Percentiles rank a stretch among this genome's conserved stretches.
phyloP scores from a whole-genome alignment of 768 basidiomycete genomes.

The Amylocystis lapponica region DNA sequence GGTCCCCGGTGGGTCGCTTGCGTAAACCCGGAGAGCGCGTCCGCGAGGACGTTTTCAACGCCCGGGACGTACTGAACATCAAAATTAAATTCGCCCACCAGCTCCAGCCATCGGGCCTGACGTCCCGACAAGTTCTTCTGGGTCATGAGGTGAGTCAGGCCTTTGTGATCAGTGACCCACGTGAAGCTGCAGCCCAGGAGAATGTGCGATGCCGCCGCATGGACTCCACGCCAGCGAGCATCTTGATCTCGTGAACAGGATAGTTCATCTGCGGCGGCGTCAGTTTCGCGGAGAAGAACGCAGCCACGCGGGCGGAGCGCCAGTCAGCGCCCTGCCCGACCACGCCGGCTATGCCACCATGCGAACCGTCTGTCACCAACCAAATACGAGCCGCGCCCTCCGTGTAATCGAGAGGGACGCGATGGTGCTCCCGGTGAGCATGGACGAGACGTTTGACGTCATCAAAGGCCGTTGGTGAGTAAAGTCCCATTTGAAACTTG shows the following conservation, averaged over 20 bases:
- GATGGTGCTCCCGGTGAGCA: slow-evolving; percentile 6
- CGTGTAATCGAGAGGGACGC: slow-evolving; percentile 15
- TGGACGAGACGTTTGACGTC: slow-evolving; percentile 17
- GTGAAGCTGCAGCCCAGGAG: slow-evolving; percentile 11
- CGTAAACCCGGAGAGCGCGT: slow-evolving; percentile 16
- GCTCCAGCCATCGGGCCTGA: slow-evolving; percentile 35
- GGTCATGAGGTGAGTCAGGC: slow-evolving; percentile 22
- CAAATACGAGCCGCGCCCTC: slow-evolving; percentile 12
- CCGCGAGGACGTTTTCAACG: slow-evolving; percentile 25
- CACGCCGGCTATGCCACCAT: slow-evolving; percentile 13
- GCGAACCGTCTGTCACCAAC: slow-evolving; percentile 18
- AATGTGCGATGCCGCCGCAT: neutral
- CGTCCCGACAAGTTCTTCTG: slow-evolving; percentile 29
- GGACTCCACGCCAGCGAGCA: slow-evolving; percentile 1
- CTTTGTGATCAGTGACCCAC: slow-evolving; percentile 9
- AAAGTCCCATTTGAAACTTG: slow-evolving; percentile 16
- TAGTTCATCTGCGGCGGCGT: slow-evolving; percentile 25
- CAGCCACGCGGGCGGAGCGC: slow-evolving; percentile 8
- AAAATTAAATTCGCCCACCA: slow-evolving; percentile 24
- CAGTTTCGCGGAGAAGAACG: slow-evolving; percentile 23
- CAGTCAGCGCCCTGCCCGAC: slow-evolving; percentile 17
- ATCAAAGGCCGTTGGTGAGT: slow-evolving; percentile 27
- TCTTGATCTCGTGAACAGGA: slow-evolving; percentile 17
- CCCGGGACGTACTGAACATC: slow-evolving; percentile 26
- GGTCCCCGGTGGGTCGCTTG: slow-evolving; percentile 10